Evolutionary conservation across 148 eudicot genomes (phyloP), one percentile per base, ranked within the genome.

Genomic region (Rhododendron ovatum): DNA sequence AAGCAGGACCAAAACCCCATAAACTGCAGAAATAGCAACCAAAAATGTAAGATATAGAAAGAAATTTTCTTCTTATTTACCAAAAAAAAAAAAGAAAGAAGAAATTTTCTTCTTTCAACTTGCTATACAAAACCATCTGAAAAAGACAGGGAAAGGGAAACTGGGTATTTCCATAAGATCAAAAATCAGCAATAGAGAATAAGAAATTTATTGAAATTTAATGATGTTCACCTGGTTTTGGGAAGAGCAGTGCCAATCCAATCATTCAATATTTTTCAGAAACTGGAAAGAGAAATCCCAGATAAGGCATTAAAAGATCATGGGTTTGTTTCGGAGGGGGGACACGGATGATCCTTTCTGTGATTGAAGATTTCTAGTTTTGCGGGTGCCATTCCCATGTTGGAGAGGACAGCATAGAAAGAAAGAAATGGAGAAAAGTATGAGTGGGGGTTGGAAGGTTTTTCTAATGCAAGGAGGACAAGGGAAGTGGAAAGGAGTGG

Each of bases 211-310:
- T 73, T 24, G n/a, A 37, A 75, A 39, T 22, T 5, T 3, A 39
- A 35, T 5, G 73, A 75, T 75, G 55, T 35, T 84, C 73, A 84
- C 86, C 71, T 75, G 86, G 82, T 51, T 24, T 51, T 39, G 12
- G 76, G 81, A 35, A 37, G 73, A 76, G 4, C 39, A 39, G 35
- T 14, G 55, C 61, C 81, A 55, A 75, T 39, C 18, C 81, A 75
- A 75, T 84, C 81, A 75, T 47, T 84, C 81, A 74, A 84, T 84
- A 78, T 43, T 47, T 84, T 65, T 17, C 61, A 48, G 24, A 48
- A 71, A 39, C 24, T 3, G 26, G 51, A 41, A 30, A 73, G 37
- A 5, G 24, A 65, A 65, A 24, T 37, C 18, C 14, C 84, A 82
- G 63, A 11, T 28, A 17, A 47, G 43, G 76, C 35, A 30, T 15